Conservation (phyloP, 2,329 filamentous ascomycete species). For the Fusarium virguliforme region DNA sequence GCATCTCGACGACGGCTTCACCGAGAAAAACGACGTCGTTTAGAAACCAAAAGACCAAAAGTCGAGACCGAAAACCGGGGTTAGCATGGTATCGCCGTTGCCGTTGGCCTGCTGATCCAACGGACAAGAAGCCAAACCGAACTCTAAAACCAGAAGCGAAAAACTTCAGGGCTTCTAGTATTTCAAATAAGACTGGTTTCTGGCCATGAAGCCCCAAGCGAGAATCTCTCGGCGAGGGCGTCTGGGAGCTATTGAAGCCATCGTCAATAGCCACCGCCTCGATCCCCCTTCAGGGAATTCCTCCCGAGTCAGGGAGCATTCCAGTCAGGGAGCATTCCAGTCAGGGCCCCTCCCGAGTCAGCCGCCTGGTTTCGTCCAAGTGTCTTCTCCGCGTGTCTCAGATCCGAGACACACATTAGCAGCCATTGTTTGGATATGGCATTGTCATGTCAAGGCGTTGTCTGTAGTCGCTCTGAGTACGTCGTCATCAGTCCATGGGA, state of each 20-base stretch:
- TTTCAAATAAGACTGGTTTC: constrained; percentile 35
- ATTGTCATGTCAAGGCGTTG: neutral
- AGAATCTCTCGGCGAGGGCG: constrained; percentile 2
- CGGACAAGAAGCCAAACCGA: constrained; percentile 2
- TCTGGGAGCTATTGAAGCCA: constrained; percentile 35
- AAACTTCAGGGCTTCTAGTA: constrained; percentile 22
- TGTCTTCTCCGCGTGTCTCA: constrained; percentile 21
- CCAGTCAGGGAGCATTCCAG: constrained; percentile 42
- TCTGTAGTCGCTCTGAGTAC: neutral
- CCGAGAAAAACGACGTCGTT: neutral
- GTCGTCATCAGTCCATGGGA: neutral
- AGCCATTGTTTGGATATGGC: neutral
- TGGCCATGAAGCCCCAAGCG: constrained; percentile 3
- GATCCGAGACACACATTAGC: constrained; percentile 26
- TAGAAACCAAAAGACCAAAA: neutral
- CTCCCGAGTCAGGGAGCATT: constrained; percentile 24
- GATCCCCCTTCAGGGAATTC: constrained; percentile 30
- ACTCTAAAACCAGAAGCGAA: constrained; percentile 18
- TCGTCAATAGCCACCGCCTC: constrained; percentile 16
- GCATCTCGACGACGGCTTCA: constrained; percentile 9
- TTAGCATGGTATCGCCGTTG: neutral
- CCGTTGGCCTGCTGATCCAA: neutral
- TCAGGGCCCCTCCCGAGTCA: constrained; percentile 11
- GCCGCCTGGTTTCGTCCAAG: constrained; percentile 23
- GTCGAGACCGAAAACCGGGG: neutral